Evolutionary conservation across 139 green algal genomes (phyloP).

Genomic region (Gonium pectorale): DNA sequence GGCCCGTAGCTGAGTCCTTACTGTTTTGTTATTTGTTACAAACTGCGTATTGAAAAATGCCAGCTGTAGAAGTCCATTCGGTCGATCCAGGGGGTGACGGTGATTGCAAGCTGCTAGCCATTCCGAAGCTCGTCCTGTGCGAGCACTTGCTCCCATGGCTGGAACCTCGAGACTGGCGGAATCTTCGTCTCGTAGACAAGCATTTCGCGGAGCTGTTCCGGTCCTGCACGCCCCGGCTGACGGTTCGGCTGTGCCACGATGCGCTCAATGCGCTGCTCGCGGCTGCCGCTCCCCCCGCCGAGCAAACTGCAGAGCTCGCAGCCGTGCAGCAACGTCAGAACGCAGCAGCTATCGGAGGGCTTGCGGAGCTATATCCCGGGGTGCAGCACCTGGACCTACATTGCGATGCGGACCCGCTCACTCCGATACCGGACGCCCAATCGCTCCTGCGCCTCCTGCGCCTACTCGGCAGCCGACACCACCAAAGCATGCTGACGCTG

Average conservation of each 20-base stretch:
- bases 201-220: background rate
- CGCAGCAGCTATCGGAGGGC: background rate
- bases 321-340: too few species aligned
- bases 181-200: background rate
- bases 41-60: too few species aligned
- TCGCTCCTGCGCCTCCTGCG: too few species aligned
- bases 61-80: too few species aligned
- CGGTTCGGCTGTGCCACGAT: background rate
- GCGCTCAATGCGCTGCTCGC: too few species aligned
- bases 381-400: background rate
- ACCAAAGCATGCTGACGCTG: background rate
- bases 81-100: too few species aligned
- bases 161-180: constrained; percentile 8
- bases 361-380: background rate
- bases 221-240: background rate
- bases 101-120: too few species aligned
- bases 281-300: too few species aligned
- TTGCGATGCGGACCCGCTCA: background rate
- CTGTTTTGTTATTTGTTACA: too few species aligned
- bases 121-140: background rate
- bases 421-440: too few species aligned
- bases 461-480: background rate
- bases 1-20: too few species aligned
- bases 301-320: too few species aligned
- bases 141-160: background rate